Base-by-base conservation (phyloP, 257 asterid genomes). In the Eustoma russellianum region DNA sequence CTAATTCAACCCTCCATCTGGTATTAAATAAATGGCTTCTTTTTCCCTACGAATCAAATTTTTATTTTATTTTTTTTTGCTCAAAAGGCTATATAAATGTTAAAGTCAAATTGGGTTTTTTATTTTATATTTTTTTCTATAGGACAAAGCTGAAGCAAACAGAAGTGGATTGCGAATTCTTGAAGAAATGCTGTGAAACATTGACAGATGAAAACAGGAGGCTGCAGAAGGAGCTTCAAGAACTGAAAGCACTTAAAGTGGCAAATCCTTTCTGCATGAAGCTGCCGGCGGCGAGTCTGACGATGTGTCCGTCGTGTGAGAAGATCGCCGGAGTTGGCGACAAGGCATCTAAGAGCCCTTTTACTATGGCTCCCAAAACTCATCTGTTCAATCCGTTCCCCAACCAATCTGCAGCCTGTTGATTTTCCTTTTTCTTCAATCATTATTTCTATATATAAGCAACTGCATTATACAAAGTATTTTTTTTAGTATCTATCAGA, bases 101-200 rank as follows among this genome's bases (percentile, higher is more conserved):
- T 4, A 24, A 24, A 24, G 3, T 24, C 30, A 2, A 24, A 24
- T 24, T 24, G 30, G 1, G 8, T 38, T 38, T 0, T 2, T 38
- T 16, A 57, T 45, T 5, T n/a, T 24, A 33, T 33, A 1, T 7
- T 49, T n/a, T 44, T 5, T 1, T n/a, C n/a, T 33, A 24, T 1
- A 90, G 98, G 77, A 86, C 96, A 9, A 91, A 91, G 83, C 95
- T 91, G 53, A 91, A 91, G 79, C 98, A 91, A 60, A 91, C 98
- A 3, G 98, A 91, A 61, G 91, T 83, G 12, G 98, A 91, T 78
- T 91, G 94, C 49, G 98, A 86, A 33, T 82, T 80, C 76, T 17
- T 91, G 77, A 91, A 91, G 73, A 91, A 91, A 73, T 91, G 87
- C 65, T 91, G 98, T 46, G 96, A 86, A 53, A 71, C 94, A 2